Evolutionary conservation across 192 early-diverging fungal species (phyloP), one percentile per base, ranked within the genome.

Genomic region (Coemansia sp.): DNA sequence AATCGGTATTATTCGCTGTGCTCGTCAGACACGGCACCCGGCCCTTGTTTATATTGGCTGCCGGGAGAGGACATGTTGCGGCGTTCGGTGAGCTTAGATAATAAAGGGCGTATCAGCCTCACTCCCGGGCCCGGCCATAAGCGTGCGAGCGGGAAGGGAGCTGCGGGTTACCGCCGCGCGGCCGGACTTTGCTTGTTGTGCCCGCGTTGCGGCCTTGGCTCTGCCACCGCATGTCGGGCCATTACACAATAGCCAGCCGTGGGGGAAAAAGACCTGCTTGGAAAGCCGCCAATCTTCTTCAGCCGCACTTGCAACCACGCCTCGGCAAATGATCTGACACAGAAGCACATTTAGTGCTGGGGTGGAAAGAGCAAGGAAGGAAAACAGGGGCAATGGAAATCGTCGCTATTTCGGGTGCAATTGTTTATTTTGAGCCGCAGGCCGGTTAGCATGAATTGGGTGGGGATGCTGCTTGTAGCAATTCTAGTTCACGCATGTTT

Each of bases 401-500:
- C 26, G 26, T 55, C 28, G 52, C 52, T n/a, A 33, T 55, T 55
- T 31, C 52, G 16, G 16, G 28, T n/a, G 28, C 13, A 26, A 55
- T 55, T 55, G 52, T 31, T n/a, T 55, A 55, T 55, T 55, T 55
- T 31, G 52, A 55, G 28, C 28, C 13, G 52, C 52, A 55, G 52
- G 21, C 28, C 16, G 16, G 28, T 7, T 55, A 7, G 48, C 55
- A 35, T 31, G 26, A 25, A 47, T 31, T 47, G 43, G 43, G 43
- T 47, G 43, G 43, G 43, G 43, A 20, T 20, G 43, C 55, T 9
- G 31, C 55, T 16, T 57, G 55, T 57, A 57, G 55, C 31, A 34
- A 35, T 57, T 1, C 2, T 31, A 33, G 31, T 6, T 52, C 25
- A 11, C 33, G 7, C 43, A 7, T 47, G n/a, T 20, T 47, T 47